These are phyloP conservation scores for Aspergillus aculeatus DNA, from an alignment of 2,329 filamentous ascomycete species.

Conservation along the genomic window DNA sequence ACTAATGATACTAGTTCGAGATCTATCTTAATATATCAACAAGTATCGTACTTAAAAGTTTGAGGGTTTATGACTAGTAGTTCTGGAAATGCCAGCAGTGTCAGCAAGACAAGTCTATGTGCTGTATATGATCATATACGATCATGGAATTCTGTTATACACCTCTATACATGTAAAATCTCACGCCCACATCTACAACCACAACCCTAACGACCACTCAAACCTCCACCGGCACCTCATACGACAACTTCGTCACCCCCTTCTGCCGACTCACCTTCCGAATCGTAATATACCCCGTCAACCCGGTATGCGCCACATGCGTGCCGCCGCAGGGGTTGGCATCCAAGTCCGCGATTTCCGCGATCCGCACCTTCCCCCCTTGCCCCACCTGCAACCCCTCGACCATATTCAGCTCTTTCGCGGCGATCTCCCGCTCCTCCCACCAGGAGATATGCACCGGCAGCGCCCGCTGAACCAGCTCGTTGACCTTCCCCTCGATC, in stretches of 20 bases:
- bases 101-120: too few relatives aligned
- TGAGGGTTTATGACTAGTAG: too few relatives aligned
- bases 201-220: neutral
- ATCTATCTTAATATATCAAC: too few relatives aligned
- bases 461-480: conserved; percentile 23
- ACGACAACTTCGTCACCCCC: conserved; percentile 29
- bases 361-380: conserved; percentile 25
- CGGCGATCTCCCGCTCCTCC: conserved; percentile 15
- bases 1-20: too few relatives aligned
- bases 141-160: too few relatives aligned
- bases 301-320: conserved; percentile 25
- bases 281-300: conserved; percentile 26
- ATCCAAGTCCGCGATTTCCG: conserved; percentile 30
- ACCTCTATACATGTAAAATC: neutral
- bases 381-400: conserved; percentile 17
- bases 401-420: conserved; percentile 13
- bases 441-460: conserved; percentile 27
- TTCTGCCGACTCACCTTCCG: conserved; percentile 32
- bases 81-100: too few relatives aligned
- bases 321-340: conserved; percentile 33
- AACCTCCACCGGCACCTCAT: conserved; percentile 23
- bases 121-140: too few relatives aligned
- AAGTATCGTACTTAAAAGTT: too few relatives aligned
- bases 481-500: conserved; percentile 31
- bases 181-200: neutral